phyloP scores from a whole-genome alignment of 164 flowering plant species.

The Stephania cephalantha region DNA sequence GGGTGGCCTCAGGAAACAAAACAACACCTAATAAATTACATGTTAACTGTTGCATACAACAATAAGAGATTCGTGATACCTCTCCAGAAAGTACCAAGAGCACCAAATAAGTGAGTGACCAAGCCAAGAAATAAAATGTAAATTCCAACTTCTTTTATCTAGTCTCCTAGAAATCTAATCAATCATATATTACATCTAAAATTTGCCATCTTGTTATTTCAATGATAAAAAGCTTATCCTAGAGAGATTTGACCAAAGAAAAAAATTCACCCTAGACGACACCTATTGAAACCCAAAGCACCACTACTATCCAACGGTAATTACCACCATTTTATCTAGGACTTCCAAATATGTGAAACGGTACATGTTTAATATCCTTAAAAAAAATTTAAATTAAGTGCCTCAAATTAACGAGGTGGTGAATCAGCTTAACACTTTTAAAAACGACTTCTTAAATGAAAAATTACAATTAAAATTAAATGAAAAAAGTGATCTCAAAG shows the following conservation, averaged over 20 bases:
- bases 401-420: background rate
- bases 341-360: background rate
- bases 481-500: background rate
- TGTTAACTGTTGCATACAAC: no score
- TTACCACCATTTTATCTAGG: background rate
- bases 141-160: no score
- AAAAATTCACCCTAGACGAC: no score
- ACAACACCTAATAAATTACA: conserved; percentile 56
- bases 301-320: background rate
- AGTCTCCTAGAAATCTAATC: no score
- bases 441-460: background rate
- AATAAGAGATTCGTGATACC: no score
- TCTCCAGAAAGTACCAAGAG: no score
- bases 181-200: background rate
- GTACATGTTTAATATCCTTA: background rate
- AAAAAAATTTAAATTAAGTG: no score
- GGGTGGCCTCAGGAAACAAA: conserved; percentile 83
- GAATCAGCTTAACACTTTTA: background rate
- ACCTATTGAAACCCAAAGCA: no score
- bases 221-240: background rate
- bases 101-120: no score
- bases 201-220: background rate
- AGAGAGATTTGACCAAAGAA: no score
- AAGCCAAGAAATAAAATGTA: no score
- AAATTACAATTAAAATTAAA: no score